phyloP scores from a whole-genome alignment of 306 rosid species.

The Notholithocarpus densiflorus region DNA sequence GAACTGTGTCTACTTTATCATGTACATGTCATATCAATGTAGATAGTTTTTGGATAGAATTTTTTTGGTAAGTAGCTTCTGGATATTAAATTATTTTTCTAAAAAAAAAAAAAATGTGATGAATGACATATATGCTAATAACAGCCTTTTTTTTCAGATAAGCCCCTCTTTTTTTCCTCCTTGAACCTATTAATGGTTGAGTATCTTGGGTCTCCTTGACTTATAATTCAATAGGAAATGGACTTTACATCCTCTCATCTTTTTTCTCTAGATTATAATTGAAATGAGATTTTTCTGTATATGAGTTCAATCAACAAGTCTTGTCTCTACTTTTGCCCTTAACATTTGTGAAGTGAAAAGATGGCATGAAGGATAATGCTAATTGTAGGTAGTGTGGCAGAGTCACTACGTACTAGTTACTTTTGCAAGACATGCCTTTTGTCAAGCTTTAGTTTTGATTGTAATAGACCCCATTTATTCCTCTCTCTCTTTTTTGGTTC shows the following conservation, averaged over 20 bases:
- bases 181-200: neutral
- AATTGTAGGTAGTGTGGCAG: neutral
- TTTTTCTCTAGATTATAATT: neutral
- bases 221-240: neutral
- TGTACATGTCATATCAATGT: neutral
- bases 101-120: neutral
- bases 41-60: neutral
- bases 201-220: neutral
- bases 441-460: neutral
- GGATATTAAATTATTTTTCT: neutral
- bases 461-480: neutral
- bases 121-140: neutral
- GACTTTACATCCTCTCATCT: neutral
- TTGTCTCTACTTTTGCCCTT: neutral
- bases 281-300: neutral
- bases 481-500: neutral
- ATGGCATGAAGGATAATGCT: neutral
- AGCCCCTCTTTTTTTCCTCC: neutral
- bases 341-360: neutral
- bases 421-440: neutral
- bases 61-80: neutral
- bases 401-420: neutral
- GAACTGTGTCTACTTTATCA: neutral
- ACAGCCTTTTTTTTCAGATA: neutral
- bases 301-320: neutral